phyloP scores from a whole-genome alignment of 495 filamentous ascomycete species.

The Parachaetomium inaequale region DNA sequence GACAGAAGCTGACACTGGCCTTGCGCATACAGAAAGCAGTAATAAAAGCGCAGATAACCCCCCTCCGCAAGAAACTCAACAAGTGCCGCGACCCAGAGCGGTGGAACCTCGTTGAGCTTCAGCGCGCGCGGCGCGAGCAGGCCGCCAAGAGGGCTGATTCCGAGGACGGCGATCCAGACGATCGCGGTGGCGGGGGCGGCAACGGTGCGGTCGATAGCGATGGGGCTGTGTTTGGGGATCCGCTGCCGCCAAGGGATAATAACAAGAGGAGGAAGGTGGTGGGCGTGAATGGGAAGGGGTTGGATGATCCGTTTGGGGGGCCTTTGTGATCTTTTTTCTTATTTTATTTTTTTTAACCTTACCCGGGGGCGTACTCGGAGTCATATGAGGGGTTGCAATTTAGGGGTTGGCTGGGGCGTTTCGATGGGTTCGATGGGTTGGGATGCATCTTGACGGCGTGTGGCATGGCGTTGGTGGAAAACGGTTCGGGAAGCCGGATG shows the following conservation, averaged over 20 bases:
- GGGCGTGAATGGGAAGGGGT: constrained; percentile 36
- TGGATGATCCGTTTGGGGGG: constrained; percentile 53
- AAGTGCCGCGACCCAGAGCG: constrained; percentile 74
- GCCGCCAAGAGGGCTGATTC: constrained; percentile 42
- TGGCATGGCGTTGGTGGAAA: too few species aligned
- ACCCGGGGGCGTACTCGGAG: too few species aligned
- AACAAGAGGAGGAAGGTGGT: constrained; percentile 60
- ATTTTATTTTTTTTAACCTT: not conserved
- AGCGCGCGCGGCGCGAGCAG: constrained; percentile 46
- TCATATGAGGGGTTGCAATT: too few species aligned
- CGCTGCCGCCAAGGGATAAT: constrained; percentile 30
- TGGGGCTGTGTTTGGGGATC: constrained; percentile 42
- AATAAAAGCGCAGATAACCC: constrained; percentile 44
- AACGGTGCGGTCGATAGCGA: constrained; percentile 42
- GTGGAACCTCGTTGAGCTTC: constrained; percentile 56
- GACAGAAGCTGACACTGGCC: not conserved
- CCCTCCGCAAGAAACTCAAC: constrained; percentile 67
- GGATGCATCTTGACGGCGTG: too few species aligned
- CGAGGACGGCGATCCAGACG: constrained; percentile 23
- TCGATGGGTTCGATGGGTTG: too few species aligned
- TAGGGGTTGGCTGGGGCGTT: too few species aligned
- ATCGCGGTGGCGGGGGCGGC: constrained; percentile 23
- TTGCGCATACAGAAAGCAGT: constrained; percentile 30
- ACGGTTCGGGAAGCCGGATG: too few species aligned
- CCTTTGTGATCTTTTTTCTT: constrained; percentile 16